Conservation (phyloP, 148 eudicot species). For the Rhododendron mucronatum region DNA sequence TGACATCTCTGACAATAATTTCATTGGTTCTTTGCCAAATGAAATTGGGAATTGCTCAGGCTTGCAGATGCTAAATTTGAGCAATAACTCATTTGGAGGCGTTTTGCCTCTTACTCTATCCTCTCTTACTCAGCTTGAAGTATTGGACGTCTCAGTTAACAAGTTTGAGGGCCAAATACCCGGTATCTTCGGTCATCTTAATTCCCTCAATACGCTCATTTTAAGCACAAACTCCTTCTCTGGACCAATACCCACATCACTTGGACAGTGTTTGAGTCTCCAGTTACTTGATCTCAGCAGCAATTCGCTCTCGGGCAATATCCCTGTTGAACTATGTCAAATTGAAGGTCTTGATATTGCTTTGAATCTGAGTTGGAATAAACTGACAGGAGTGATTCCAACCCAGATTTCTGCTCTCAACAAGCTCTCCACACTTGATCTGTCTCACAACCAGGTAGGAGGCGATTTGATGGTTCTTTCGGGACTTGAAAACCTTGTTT, state of each 20-base stretch:
- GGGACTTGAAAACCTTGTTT: conserved; percentile 52
- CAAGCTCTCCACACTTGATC: conserved; percentile 65
- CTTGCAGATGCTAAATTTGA: conserved; percentile 61
- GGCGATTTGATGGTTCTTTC: conserved; percentile 51
- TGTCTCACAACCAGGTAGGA: conserved; percentile 58
- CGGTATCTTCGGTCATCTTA: conserved; percentile 50
- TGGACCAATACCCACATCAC: conserved; percentile 55
- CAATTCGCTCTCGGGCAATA: conserved; percentile 47
- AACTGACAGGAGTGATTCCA: conserved; percentile 55
- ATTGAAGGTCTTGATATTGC: conserved; percentile 69
- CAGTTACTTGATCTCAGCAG: conserved; percentile 77
- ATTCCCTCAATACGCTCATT: conserved; percentile 51
- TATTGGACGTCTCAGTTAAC: conserved; percentile 60
- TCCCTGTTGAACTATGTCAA: conserved; percentile 49
- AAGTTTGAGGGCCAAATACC: conserved; percentile 49
- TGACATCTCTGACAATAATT: conserved; percentile 58
- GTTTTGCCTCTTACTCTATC: conserved; percentile 51
- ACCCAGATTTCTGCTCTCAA: conserved; percentile 47
- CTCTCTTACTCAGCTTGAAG: conserved; percentile 51
- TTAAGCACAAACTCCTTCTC: conserved; percentile 49
- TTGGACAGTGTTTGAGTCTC: conserved; percentile 59
- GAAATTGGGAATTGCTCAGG: conserved; percentile 60
- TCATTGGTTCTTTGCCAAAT: conserved; percentile 55
- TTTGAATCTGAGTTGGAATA: conserved; percentile 59
- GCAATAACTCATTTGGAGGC: conserved; percentile 45